phyloP scores from a whole-genome alignment of 306 rosid species.

The Quercus parvula region DNA sequence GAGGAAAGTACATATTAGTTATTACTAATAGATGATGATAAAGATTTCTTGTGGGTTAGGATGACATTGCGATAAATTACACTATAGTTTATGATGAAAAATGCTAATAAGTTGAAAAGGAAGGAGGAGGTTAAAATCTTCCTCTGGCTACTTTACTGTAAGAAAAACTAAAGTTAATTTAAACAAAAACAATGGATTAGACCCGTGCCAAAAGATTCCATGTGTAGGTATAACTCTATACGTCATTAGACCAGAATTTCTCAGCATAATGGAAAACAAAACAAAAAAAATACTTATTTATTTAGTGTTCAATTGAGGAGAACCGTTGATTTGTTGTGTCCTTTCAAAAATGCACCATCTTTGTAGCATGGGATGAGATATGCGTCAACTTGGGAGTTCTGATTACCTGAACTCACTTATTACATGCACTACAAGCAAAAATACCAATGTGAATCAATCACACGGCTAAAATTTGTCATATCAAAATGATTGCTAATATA shows the following conservation, averaged over 20 bases:
- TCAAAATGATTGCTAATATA: background rate
- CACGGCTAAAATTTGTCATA: background rate
- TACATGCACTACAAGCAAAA: background rate
- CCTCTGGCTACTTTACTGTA: too few relatives aligned
- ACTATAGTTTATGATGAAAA: too few relatives aligned
- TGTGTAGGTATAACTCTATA: background rate
- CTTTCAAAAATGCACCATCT: background rate
- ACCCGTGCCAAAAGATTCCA: background rate
- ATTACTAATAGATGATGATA: too few relatives aligned
- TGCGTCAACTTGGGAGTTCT: background rate
- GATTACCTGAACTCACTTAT: background rate
- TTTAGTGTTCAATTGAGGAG: background rate
- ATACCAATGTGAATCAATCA: background rate
- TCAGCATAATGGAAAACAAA: background rate
- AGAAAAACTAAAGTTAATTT: too few relatives aligned
- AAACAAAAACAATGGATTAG: too few relatives aligned
- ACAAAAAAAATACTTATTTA: background rate
- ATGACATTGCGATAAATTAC: too few relatives aligned
- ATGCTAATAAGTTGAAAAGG: too few relatives aligned
- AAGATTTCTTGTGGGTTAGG: too few relatives aligned
- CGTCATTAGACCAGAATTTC: background rate
- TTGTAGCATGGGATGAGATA: background rate
- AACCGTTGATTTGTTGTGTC: background rate
- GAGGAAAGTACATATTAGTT: too few relatives aligned
- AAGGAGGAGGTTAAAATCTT: too few relatives aligned